Evolutionary conservation across 148 eudicot species (phyloP).

Genomic region (Vaccinium myrtillus): DNA sequence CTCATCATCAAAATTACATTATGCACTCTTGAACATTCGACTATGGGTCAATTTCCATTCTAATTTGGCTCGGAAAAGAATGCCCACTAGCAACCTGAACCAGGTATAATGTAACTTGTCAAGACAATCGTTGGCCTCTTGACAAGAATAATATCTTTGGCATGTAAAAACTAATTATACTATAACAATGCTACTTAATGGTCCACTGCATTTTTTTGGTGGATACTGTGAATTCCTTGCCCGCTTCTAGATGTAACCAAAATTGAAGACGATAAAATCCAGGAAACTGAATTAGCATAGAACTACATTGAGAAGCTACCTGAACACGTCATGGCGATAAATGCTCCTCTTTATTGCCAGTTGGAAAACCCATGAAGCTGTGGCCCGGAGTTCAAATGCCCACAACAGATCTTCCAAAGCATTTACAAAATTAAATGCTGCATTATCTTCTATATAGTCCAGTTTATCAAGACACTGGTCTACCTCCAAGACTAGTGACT

Average conservation of each 20-base stretch:
- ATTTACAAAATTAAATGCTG: slow-evolving; percentile 92
- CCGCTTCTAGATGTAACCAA: background rate
- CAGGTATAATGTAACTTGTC: background rate
- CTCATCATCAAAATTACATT: background rate
- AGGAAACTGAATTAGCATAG: background rate
- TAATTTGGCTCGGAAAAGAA: background rate
- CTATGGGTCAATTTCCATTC: background rate
- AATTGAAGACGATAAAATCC: background rate
- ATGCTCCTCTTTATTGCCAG: slow-evolving; percentile 77
- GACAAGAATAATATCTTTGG: background rate
- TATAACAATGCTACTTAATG: background rate
- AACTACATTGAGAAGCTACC: slow-evolving; percentile 38
- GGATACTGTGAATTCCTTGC: background rate
- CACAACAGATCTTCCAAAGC: slow-evolving; percentile 92
- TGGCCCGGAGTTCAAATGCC: slow-evolving; percentile 93
- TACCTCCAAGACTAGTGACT: slow-evolving; percentile 50
- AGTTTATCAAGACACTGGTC: slow-evolving; percentile 65
- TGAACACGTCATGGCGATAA: slow-evolving; percentile 65
- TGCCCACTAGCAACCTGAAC: background rate
- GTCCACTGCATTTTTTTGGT: background rate
- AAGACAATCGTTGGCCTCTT: background rate
- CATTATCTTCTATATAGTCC: slow-evolving; percentile 72
- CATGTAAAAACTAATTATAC: background rate
- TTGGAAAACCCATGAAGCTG: slow-evolving; percentile 94
- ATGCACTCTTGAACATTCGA: background rate